These are phyloP conservation scores for Candida nemodendra DNA, from an alignment of 805 yeast species.

Conservation along the genomic window DNA sequence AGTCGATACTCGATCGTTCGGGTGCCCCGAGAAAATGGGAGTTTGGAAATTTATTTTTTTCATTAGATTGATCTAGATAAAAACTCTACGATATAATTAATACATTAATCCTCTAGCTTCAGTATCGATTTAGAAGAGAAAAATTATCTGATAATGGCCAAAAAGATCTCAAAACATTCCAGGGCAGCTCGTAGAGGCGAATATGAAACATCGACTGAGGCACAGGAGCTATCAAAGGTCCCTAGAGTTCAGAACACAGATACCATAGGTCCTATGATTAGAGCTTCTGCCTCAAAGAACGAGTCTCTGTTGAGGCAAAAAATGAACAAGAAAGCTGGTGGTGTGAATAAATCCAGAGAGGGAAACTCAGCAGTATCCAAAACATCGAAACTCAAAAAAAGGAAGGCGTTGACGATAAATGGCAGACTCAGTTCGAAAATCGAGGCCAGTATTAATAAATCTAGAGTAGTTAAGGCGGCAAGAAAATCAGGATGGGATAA, in stretches of 20 bases:
- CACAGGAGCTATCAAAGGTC: slow-evolving; percentile 47
- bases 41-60: too few relatives aligned
- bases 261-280: slow-evolving; percentile 59
- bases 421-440: slow-evolving; percentile 63
- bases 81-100: too few relatives aligned
- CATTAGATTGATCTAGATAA: too few relatives aligned
- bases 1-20: too few relatives aligned
- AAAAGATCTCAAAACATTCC: slow-evolving; percentile 58
- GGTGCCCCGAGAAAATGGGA: too few relatives aligned
- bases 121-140: too few relatives aligned
- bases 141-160: too few relatives aligned
- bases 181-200: slow-evolving; percentile 77
- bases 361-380: slow-evolving; percentile 26
- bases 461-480: slow-evolving; percentile 57
- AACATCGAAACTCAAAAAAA: slow-evolving; percentile 39
- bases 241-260: slow-evolving; percentile 64
- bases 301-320: slow-evolving; percentile 60
- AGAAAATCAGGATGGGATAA: slow-evolving; percentile 75
- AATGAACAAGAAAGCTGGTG: slow-evolving; percentile 37
- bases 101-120: background rate
- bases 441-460: slow-evolving; percentile 60
- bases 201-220: slow-evolving; percentile 37
- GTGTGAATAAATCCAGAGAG: slow-evolving; percentile 23
- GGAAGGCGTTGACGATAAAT: slow-evolving; percentile 47
- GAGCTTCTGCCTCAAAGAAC: slow-evolving; percentile 59